Percentiles rank a stretch among this genome's conserved stretches.
Conservation (phyloP, 179 eudicot genomes). For the Corrigiola litoralis region DNA sequence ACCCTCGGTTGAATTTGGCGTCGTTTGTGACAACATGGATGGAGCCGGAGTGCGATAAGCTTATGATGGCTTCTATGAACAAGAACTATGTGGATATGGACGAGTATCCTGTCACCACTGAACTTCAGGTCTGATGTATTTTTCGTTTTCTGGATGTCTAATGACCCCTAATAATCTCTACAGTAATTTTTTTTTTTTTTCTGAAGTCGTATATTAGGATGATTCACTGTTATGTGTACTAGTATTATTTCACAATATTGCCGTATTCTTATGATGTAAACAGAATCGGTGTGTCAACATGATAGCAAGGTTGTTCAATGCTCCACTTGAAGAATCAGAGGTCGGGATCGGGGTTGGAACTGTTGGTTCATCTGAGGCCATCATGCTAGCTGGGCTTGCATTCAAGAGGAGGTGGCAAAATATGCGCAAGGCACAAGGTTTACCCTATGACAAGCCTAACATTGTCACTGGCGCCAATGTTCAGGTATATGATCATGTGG, state of each 20-base stretch:
- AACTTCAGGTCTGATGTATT: slow-evolving; percentile 33
- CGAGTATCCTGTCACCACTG: slow-evolving; percentile 47
- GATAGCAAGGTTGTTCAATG: slow-evolving; percentile 49
- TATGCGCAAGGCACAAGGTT: slow-evolving; percentile 35
- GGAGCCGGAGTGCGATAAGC: slow-evolving; percentile 46
- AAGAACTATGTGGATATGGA: slow-evolving; percentile 53
- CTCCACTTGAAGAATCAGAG: slow-evolving; percentile 34
- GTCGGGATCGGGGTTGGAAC: slow-evolving; percentile 44
- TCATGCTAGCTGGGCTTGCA: slow-evolving; percentile 56
- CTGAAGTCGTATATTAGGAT: background rate
- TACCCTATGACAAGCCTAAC: slow-evolving; percentile 44
- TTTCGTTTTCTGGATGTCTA: background rate
- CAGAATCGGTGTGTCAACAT: slow-evolving; percentile 57
- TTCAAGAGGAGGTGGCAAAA: slow-evolving; percentile 57
- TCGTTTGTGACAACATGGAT: slow-evolving; percentile 50
- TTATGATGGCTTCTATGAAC: slow-evolving; percentile 39
- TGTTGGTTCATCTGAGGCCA: slow-evolving; percentile 56
- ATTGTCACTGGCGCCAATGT: slow-evolving; percentile 59
- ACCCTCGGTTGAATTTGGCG: slow-evolving; percentile 38
- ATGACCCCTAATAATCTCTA: too few relatives aligned
- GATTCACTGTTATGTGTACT: background rate
- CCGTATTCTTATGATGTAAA: background rate
- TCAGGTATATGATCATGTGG: slow-evolving; percentile 26
- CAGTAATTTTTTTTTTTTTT: background rate
- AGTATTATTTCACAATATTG: background rate